Percentiles rank a stretch among this genome's conserved stretches.
Conservation (phyloP, 495 filamentous ascomycete genomes). For the Rhypophila decipiens region DNA sequence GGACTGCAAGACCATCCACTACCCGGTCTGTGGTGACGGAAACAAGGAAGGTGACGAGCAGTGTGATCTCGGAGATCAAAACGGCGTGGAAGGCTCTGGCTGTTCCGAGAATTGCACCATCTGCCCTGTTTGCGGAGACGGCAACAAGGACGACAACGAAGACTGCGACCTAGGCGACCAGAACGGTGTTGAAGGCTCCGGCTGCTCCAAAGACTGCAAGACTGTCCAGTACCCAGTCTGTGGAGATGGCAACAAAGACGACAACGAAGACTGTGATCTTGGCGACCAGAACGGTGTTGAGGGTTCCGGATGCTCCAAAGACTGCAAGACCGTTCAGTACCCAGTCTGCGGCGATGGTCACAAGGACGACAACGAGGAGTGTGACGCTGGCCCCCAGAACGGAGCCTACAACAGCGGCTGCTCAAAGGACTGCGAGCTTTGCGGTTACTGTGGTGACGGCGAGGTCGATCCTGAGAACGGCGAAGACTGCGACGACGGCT, state of each 20-base stretch:
- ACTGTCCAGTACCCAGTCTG: conserved; percentile 6
- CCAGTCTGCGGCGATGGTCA: conserved; percentile 14
- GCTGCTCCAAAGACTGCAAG: conserved; percentile 12
- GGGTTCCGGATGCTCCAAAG: too few relatives aligned
- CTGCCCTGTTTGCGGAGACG: background rate
- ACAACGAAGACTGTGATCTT: conserved; percentile 10
- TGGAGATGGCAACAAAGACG: conserved; percentile 12
- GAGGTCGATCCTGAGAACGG: conserved; percentile 5
- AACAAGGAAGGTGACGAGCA: conserved; percentile 7
- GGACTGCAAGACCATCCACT: conserved; percentile 5
- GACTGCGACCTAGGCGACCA: conserved; percentile 5
- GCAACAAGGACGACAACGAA: conserved; percentile 2
- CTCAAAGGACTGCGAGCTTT: conserved; percentile 2
- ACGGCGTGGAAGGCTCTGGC: conserved; percentile 6
- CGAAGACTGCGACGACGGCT: conserved; percentile 16
- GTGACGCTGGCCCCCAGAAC: background rate
- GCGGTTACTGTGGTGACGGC: conserved; percentile 19
- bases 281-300: conserved; percentile 6
- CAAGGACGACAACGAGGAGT: conserved; percentile 13
- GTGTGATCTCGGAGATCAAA: conserved; percentile 8
- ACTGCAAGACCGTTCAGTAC: too few relatives aligned
- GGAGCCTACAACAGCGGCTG: background rate
- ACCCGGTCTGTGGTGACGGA: conserved; percentile 14
- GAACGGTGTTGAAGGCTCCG: conserved; percentile 8
- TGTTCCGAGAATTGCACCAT: conserved; percentile 9